Conservation (phyloP, 2,329 filamentous ascomycete genomes). For the Karstenula rhodostoma region DNA sequence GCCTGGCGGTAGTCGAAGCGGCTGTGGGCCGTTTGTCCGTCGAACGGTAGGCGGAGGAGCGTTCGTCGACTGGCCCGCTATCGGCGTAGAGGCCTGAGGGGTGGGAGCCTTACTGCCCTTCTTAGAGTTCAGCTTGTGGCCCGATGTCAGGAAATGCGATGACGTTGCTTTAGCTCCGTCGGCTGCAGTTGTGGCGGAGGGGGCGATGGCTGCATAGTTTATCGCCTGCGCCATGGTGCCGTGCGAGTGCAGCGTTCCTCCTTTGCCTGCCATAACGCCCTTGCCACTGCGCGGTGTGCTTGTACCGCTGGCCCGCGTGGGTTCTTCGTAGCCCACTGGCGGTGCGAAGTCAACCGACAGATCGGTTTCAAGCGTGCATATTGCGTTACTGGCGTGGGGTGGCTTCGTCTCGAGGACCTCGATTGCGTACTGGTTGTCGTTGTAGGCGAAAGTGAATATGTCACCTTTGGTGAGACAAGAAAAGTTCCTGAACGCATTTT, state of each 20-base stretch:
- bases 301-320: conserved; percentile 79
- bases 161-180: conserved; percentile 69
- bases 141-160: conserved; percentile 81
- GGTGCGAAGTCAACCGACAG: conserved; percentile 95
- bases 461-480: conserved; percentile 92
- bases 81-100: conserved; percentile 67
- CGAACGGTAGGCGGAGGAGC: conserved; percentile 52
- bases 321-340: conserved; percentile 93
- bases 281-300: conserved; percentile 80
- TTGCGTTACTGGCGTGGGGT: conserved; percentile 79
- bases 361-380: conserved; percentile 96
- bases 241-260: conserved; percentile 80
- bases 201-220: conserved; percentile 91
- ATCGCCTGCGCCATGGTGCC: conserved; percentile 98
- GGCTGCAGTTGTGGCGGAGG: conserved; percentile 72
- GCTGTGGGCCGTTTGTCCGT: conserved; percentile 80
- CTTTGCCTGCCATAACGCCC: conserved; percentile 67
- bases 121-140: conserved; percentile 83
- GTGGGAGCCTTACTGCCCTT: conserved; percentile 79
- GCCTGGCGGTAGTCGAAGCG: conserved; percentile 82
- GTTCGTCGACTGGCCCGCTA: conserved; percentile 62
- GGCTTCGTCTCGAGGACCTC: conserved; percentile 95
- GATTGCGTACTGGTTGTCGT: conserved; percentile 91
- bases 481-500: conserved; percentile 96
- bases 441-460: conserved; percentile 95